A percentile compares a stretch with the other conserved stretches of the same genome.
Conservation (phyloP, 495 filamentous ascomycete genomes). For the Terfezia boudieri region DNA sequence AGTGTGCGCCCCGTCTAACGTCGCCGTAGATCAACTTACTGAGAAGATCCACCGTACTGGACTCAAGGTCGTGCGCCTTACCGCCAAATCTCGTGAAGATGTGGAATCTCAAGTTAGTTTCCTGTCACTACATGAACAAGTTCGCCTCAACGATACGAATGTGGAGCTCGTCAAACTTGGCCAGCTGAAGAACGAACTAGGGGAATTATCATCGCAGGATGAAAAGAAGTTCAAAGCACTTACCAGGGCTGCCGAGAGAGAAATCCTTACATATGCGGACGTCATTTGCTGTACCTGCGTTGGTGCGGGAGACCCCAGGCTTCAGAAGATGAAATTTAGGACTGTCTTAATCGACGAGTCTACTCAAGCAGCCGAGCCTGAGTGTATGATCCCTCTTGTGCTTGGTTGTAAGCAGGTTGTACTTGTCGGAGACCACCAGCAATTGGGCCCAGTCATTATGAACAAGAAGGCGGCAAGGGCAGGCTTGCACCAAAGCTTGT, state of each 20-base stretch:
- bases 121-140: constrained; percentile 86
- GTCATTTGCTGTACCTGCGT: constrained; percentile 99
- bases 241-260: constrained; percentile 78
- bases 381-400: constrained; percentile 97
- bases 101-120: constrained; percentile 93
- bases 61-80: constrained; percentile 91
- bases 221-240: constrained; percentile 96
- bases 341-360: constrained; percentile 97
- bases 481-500: constrained; percentile 88
- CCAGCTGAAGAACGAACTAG: constrained; percentile 74
- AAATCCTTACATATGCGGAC: constrained; percentile 88
- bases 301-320: constrained; percentile 84
- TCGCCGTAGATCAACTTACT: constrained; percentile 94
- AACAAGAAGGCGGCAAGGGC: constrained; percentile 99
- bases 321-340: constrained; percentile 91
- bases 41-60: constrained; percentile 91
- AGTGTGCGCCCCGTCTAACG: constrained; percentile 94
- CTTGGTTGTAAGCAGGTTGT: constrained; percentile 97
- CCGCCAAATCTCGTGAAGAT: constrained; percentile 94
- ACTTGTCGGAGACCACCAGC: constrained; percentile 93
- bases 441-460: constrained; percentile 98
- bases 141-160: constrained; percentile 91
- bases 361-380: constrained; percentile 94
- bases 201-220: constrained; percentile 84
- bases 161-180: constrained; percentile 76